Evolutionary conservation across 176 grass and related monocot genomes (phyloP), one percentile per base, ranked within the genome.

Genomic region (Carex cristatella): DNA sequence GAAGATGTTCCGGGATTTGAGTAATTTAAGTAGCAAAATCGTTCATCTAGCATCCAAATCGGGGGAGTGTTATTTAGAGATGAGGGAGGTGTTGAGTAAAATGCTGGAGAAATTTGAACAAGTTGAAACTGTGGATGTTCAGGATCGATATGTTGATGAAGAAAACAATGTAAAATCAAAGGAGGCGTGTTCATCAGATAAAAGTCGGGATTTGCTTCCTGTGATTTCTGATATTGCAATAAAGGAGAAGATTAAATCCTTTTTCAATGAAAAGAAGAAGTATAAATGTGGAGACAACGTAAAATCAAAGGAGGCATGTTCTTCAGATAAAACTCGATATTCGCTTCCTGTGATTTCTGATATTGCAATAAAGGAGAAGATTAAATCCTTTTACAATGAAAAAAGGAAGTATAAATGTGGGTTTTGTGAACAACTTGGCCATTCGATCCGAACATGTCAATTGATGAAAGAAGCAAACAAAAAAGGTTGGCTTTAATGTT

Each of bases 31-130:
- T 27, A 44, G 9, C 7, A 48, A 72, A 72, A 8, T 72, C 48
- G 35, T 48, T 72, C 69, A 72, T 10, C 8, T 72, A n/a, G 69
- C 69, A 48, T 72, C 69, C 18, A 72, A 72, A 72, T 72, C 69
- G 8, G 48, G 69, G 40, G 18, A 40, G 6, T 3, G 18, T 44
- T 72, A 72, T 72, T 48, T 72, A 18, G 69, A 72, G 40, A 72
- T 72, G 69, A 48, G 48, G 69, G 69, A 23, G 38, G 40, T 19
- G 40, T 72, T 72, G 18, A 4, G 42, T 72, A 72, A 72, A n/a
- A 72, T 72, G 69, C 69, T 72, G 69, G 48, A 72, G 18, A 48
- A 72, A 72, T 72, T 72, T 72, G 69, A 72, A 48, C 38, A 46
- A 72, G 69, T 72, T 72, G 69, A 72, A 46, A 16, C 4, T 72